phyloP scores from a whole-genome alignment of 345 rosid genomes.

The Eucalyptus urophylla region DNA sequence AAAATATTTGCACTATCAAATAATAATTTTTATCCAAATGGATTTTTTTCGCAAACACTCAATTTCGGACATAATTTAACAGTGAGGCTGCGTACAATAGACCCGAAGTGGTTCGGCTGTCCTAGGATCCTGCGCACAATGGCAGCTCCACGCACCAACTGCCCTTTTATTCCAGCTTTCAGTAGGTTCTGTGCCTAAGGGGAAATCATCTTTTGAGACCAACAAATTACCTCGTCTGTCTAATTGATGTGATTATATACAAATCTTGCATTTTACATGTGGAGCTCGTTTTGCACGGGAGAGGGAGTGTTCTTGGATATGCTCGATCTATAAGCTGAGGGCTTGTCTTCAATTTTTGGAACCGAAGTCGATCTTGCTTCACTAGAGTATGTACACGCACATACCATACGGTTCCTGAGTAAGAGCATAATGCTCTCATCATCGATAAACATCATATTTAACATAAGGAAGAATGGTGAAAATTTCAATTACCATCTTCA shows the following conservation, averaged over 20 bases:
- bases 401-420: background rate
- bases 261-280: background rate
- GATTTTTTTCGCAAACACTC: too few relatives aligned
- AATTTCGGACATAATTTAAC: too few relatives aligned
- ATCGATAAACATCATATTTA: background rate
- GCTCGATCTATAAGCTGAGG: background rate
- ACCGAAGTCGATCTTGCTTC: background rate
- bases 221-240: background rate
- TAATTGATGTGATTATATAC: background rate
- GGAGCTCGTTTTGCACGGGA: background rate
- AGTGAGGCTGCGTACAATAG: rapidly evolving
- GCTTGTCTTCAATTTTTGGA: background rate
- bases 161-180: background rate
- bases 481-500: background rate
- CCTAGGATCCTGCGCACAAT: background rate
- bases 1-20: too few relatives aligned
- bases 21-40: too few relatives aligned
- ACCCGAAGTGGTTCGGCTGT: background rate
- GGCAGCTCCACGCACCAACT: background rate
- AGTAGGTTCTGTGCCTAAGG: background rate
- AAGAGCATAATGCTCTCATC: background rate
- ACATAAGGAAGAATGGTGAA: background rate
- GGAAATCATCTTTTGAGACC: background rate
- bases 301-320: background rate
- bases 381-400: background rate